These are phyloP conservation scores for Anisogramma anomala DNA, from an alignment of 2,329 filamentous ascomycete genomes.

Conservation along the genomic window DNA sequence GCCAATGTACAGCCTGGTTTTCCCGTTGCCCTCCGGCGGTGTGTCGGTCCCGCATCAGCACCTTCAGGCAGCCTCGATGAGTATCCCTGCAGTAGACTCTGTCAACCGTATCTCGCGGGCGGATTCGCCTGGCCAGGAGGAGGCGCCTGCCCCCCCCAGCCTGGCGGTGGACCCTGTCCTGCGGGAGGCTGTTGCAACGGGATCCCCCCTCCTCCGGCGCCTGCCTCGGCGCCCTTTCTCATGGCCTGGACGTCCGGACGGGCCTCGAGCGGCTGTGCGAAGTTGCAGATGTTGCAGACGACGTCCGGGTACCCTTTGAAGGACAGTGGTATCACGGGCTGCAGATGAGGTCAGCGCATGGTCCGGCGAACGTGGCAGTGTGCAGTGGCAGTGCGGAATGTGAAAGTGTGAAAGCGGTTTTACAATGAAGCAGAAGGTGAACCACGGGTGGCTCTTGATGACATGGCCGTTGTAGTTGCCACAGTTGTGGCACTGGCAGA, in stretches of 20 bases:
- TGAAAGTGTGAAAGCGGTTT: too few relatives aligned
- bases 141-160: slow-evolving; percentile 20
- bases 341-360: slow-evolving; percentile 1
- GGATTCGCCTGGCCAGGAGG: slow-evolving; percentile 13
- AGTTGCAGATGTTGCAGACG: slow-evolving; percentile 64
- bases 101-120: slow-evolving; percentile 23
- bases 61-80: too few relatives aligned
- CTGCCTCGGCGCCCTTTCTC: slow-evolving; percentile 25
- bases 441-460: slow-evolving; percentile 58
- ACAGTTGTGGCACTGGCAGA: slow-evolving; percentile 55
- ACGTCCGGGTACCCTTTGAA: slow-evolving; percentile 58
- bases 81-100: too few relatives aligned
- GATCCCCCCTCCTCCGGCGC: slow-evolving; percentile 27
- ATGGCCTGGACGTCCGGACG: slow-evolving; percentile 45
- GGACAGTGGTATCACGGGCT: slow-evolving; percentile 63
- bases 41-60: background rate
- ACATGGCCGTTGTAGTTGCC: slow-evolving; percentile 51
- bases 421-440: slow-evolving; percentile 68
- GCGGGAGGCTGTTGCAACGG: slow-evolving; percentile 26
- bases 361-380: background rate
- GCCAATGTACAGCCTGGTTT: too few relatives aligned
- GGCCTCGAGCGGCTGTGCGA: slow-evolving; percentile 53
- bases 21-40: too few relatives aligned
- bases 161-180: slow-evolving; percentile 24
- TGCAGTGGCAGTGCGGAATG: background rate